Conservation (phyloP, 1,284 basidiomycete genomes). For the Papiliotrema laurentii region DNA sequence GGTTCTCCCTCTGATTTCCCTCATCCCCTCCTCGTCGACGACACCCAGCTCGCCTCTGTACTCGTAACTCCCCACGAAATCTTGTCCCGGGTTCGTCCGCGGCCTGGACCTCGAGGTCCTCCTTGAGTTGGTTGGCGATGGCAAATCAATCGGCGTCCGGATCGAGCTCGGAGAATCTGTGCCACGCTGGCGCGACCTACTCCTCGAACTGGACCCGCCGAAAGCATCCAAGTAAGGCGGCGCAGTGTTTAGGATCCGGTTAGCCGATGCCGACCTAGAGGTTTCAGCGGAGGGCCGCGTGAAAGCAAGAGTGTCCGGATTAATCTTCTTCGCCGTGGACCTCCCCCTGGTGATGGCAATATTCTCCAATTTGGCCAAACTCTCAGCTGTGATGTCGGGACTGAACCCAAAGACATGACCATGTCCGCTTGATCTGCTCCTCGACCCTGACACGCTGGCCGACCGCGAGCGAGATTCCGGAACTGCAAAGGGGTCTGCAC, state of each 20-base stretch:
- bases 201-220: background rate
- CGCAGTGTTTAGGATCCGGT: background rate
- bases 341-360: slow-evolving; percentile 3
- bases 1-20: background rate
- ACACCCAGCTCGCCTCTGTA: slow-evolving; percentile 3
- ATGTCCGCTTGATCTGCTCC: slow-evolving; percentile 1
- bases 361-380: background rate
- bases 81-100: background rate
- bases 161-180: background rate
- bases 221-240: background rate
- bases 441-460: background rate
- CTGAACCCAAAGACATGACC: slow-evolving; percentile 1
- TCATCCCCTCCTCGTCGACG: slow-evolving; percentile 8
- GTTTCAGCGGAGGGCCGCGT: background rate
- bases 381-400: slow-evolving; percentile 2
- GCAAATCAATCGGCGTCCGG: background rate
- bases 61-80: background rate
- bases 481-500: background rate
- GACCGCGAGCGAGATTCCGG: slow-evolving; percentile 2
- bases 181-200: slow-evolving; percentile 1
- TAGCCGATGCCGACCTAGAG: background rate
- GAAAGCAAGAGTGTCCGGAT: slow-evolving; percentile 1
- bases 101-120: background rate
- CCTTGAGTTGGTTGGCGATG: background rate
- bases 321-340: background rate